phyloP scores from a whole-genome alignment of 2,329 filamentous ascomycete genomes.

The Mycosphaerella arachidis region DNA sequence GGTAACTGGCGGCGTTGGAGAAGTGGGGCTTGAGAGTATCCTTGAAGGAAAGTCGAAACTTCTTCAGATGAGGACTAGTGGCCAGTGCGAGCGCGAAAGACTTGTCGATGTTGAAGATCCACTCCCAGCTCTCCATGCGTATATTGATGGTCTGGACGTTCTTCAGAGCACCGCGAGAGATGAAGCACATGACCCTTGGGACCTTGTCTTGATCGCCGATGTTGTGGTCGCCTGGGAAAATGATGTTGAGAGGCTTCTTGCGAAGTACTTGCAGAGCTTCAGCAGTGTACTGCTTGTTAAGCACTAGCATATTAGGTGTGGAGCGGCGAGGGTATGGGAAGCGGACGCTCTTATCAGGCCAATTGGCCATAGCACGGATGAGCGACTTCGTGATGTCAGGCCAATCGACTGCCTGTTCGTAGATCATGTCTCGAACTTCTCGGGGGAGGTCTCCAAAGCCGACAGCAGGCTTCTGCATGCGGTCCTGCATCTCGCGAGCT shows the following conservation, averaged over 20 bases:
- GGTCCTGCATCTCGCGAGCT: conserved; percentile 20
- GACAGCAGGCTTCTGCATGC: conserved; percentile 19
- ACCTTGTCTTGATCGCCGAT: conserved; percentile 5
- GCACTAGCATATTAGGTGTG: conserved; percentile 33
- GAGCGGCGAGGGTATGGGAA: conserved; percentile 15
- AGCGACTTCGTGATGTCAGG: conserved; percentile 20
- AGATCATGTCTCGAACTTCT: conserved; percentile 29
- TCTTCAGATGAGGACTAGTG: conserved; percentile 11
- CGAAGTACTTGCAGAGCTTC: conserved; percentile 31
- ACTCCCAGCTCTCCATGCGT: conserved; percentile 26
- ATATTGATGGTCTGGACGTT: conserved; percentile 22
- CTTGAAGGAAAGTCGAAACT: conserved; percentile 21
- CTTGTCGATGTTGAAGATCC: conserved; percentile 23
- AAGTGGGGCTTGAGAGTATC: conserved; percentile 20
- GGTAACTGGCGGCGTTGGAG: conserved; percentile 1
- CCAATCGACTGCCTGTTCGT: conserved; percentile 23
- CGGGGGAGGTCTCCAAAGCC: conserved; percentile 26
- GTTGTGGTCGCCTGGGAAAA: conserved; percentile 13
- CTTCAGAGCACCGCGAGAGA: conserved; percentile 20
- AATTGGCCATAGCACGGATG: conserved; percentile 14
- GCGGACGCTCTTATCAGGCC: conserved; percentile 5
- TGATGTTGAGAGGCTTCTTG: conserved; percentile 27
- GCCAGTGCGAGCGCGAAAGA: conserved; percentile 15
- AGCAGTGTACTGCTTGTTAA: conserved; percentile 33
- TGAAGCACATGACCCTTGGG: conserved; percentile 22